Percentiles rank a stretch among this genome's conserved stretches.
Conservation (phyloP, 148 eudicot species). For the Fagopyrum homotropicum region DNA sequence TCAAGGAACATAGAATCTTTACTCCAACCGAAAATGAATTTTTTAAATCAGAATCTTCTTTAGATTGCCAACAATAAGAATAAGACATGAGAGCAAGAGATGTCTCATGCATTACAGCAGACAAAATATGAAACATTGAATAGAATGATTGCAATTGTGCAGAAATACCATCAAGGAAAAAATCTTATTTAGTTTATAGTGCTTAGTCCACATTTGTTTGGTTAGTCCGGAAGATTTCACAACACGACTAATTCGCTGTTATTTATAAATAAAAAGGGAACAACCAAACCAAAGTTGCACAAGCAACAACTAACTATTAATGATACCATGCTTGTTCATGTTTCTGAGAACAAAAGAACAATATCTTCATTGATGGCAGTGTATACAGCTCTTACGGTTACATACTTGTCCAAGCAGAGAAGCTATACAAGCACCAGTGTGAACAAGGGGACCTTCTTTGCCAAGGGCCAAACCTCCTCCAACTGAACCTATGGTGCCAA, state of each 20-base stretch:
- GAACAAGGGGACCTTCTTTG: constrained; percentile 99
- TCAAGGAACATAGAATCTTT: background rate
- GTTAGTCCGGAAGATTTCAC: background rate
- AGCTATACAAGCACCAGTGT: constrained; percentile 99
- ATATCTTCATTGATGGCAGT: background rate
- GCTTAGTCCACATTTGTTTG: background rate
- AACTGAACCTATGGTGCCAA: constrained; percentile 97
- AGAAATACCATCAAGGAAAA: background rate
- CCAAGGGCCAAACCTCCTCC: constrained; percentile 99
- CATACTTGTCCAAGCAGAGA: constrained; percentile 95
- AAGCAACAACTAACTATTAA: background rate
- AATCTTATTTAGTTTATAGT: background rate
- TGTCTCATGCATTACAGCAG: background rate
- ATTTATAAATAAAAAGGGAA: background rate
- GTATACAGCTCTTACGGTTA: constrained; percentile 4
- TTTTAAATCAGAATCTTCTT: background rate
- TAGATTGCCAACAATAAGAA: background rate
- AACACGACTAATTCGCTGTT: background rate
- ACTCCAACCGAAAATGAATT: background rate
- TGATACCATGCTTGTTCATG: background rate
- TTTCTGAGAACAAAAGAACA: background rate
- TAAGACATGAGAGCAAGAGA: background rate
- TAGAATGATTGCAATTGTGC: background rate
- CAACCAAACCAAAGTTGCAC: background rate
- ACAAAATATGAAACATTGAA: background rate